Base-by-base conservation (phyloP, 352 stramenopile species). In the Phytophthora europaea region DNA sequence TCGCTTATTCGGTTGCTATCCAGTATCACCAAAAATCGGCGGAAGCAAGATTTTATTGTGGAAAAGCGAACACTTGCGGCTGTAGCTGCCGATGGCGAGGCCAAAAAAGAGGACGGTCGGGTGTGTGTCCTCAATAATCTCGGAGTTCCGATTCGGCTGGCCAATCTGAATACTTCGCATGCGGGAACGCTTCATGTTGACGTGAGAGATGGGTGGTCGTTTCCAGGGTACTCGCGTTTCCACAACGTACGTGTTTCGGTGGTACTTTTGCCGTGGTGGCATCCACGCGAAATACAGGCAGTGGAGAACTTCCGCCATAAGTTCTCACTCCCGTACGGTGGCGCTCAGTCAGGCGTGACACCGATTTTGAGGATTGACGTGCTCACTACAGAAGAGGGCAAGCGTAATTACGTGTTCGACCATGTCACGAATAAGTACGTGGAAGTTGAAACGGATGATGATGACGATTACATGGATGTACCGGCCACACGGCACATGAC, bases 41-140 rank as follows among this genome's bases (percentile, higher is more conserved):
- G 78, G 4, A 93, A 90, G 43, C 88, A 94, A 63, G 83, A 94
- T 18, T 81, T 92, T 26, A 87, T 86, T 61, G 74, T 90, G 10
- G 89, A 95, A 38, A 92, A 93, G 40, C 83, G 90, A 6, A 91
- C 89, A 1, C 87, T 92, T 26, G 85, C 87, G 0, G 87, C 88
- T 15, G 88, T 94, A 6, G 89, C 89, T 33, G 88, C 89, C 18
- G 88, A 96, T 58, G 88, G 82, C 1, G 87, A 94, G 69, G 88
- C 90, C 4, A 95, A 90, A 74, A 94, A 95, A 68, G 89, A 94
- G 56, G 84, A 94, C 50, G 89, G 89, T 1, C 84, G 90, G 34
- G 90, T 97, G 10, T 95, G 86, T 52, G 90, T 97, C n/a, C 76
- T 96, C 7, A 97, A 97, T 67, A 97, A 95, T 56, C 79, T 97